A percentile compares a stretch with the other conserved stretches of the same genome.
These are phyloP conservation scores for Purpureocillium takamizusanense DNA, from an alignment of 2,329 filamentous ascomycete genomes.

Conservation along the genomic window DNA sequence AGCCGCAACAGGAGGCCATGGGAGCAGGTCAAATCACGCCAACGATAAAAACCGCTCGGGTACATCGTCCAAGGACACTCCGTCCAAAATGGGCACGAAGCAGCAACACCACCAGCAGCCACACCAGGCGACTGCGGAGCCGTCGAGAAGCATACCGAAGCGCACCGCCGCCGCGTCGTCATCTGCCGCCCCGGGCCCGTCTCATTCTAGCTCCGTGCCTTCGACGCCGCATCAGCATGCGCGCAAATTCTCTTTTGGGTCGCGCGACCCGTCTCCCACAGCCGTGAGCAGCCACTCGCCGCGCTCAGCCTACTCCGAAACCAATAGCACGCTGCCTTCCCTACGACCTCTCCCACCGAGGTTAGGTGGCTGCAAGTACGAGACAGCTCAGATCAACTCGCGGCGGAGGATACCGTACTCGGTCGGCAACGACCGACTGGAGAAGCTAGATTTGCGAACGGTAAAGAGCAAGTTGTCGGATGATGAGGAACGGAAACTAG, in stretches of 20 bases:
- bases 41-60: conserved; percentile 53
- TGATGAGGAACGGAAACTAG: conserved; percentile 67
- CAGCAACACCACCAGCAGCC: conserved; percentile 23
- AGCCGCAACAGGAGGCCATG: conserved; percentile 49
- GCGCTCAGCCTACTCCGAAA: conserved; percentile 82
- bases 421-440: conserved; percentile 70
- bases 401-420: conserved; percentile 87
- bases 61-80: conserved; percentile 48
- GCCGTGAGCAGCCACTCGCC: conserved; percentile 74
- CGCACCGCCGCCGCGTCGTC: conserved; percentile 16
- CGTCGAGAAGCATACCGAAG: conserved; percentile 19
- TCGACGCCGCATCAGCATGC: conserved; percentile 88
- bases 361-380: conserved; percentile 68
- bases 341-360: conserved; percentile 54
- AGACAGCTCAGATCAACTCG: conserved; percentile 74
- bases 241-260: conserved; percentile 71
- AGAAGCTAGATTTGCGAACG: conserved; percentile 61
- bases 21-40: conserved; percentile 50
- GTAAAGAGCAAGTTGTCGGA: conserved; percentile 62
- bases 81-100: conserved; percentile 41
- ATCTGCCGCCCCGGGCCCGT: conserved; percentile 16
- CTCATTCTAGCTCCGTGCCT: conserved; percentile 79
- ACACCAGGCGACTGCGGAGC: conserved; percentile 10
- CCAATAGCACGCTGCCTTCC: conserved; percentile 64
- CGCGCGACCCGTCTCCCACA: conserved; percentile 70